Conservation (phyloP, 345 rosid species). For the Moricandia arvensis region DNA sequence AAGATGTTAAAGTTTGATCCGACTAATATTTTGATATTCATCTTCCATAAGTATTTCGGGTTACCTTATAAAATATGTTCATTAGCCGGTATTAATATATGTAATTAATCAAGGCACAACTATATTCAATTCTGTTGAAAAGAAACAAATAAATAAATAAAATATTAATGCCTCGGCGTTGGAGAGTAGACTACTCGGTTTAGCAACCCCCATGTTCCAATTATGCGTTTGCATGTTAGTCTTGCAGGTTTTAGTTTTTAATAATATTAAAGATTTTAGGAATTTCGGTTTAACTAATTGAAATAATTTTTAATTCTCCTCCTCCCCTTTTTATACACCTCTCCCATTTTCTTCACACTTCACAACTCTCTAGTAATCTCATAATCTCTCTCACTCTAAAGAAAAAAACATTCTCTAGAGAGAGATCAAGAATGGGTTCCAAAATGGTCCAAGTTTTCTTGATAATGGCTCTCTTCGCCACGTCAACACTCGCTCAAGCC, state of each 20-base stretch:
- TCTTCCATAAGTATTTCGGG: background rate
- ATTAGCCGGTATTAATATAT: background rate
- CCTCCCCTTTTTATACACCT: conserved; percentile 30
- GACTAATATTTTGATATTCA: background rate
- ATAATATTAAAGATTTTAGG: conserved; percentile 15
- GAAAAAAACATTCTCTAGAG: background rate
- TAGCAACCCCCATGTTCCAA: conserved; percentile 36
- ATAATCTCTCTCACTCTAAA: conserved; percentile 6
- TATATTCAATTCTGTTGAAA: background rate
- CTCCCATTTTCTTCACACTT: conserved; percentile 21
- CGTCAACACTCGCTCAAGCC: conserved; percentile 32
- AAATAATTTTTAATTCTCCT: background rate
- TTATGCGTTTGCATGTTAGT: conserved; percentile 40
- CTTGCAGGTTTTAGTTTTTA: background rate
- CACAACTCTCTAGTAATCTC: background rate
- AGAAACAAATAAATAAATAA: background rate
- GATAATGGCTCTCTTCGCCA: conserved; percentile 32
- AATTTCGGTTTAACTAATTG: conserved; percentile 26
- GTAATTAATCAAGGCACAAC: background rate
- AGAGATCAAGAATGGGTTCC: conserved; percentile 22
- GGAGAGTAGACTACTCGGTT: conserved; percentile 2
- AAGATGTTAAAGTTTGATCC: conserved; percentile 3
- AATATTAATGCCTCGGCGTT: background rate
- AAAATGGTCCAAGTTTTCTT: conserved; percentile 31
- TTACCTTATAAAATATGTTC: background rate